Percentiles rank a stretch among this genome's conserved stretches.
phyloP scores from a whole-genome alignment of 768 basidiomycete species.

The Lentinula edodes region DNA sequence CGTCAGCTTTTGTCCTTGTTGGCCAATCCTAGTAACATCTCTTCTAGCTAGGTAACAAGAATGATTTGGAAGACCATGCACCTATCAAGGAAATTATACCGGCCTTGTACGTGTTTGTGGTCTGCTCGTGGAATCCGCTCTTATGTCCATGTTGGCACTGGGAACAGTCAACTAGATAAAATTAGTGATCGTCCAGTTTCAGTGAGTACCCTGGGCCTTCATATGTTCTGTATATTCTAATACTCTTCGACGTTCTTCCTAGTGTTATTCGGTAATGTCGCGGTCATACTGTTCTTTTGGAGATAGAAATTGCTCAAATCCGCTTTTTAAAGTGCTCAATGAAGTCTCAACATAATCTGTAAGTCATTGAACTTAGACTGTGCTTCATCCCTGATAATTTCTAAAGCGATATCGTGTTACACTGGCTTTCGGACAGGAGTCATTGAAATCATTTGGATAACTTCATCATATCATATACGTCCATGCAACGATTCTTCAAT shows the following conservation, averaged over 20 bases:
- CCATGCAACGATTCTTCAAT: neutral
- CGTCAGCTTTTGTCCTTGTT: constrained; percentile 18
- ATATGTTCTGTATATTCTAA: neutral
- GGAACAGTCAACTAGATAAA: constrained; percentile 65
- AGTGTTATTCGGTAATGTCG: constrained; percentile 75
- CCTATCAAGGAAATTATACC: constrained; percentile 53
- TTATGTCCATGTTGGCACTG: neutral
- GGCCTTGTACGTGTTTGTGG: neutral
- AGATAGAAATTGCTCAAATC: neutral
- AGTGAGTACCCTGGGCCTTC: constrained; percentile 42
- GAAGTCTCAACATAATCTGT: constrained; percentile 94
- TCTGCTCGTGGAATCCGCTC: neutral
- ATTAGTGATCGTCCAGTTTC: constrained; percentile 79
- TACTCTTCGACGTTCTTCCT: neutral
- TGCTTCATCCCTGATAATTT: constrained; percentile 2
- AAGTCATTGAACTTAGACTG: constrained; percentile 18
- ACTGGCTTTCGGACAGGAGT: constrained; percentile 79
- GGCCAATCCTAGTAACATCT: neutral
- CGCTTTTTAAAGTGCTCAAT: constrained; percentile 73
- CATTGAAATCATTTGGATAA: constrained; percentile 33
- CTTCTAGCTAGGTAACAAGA: constrained; percentile 84
- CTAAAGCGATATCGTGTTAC: constrained; percentile 65
- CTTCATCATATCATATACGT: neutral
- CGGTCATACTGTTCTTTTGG: neutral
- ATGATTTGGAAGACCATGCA: constrained; percentile 73